Percentiles rank a stretch among this genome's conserved stretches.
These are phyloP conservation scores for Cyberlindnera lachancei DNA, from an alignment of 805 yeast species.

Conservation along the genomic window DNA sequence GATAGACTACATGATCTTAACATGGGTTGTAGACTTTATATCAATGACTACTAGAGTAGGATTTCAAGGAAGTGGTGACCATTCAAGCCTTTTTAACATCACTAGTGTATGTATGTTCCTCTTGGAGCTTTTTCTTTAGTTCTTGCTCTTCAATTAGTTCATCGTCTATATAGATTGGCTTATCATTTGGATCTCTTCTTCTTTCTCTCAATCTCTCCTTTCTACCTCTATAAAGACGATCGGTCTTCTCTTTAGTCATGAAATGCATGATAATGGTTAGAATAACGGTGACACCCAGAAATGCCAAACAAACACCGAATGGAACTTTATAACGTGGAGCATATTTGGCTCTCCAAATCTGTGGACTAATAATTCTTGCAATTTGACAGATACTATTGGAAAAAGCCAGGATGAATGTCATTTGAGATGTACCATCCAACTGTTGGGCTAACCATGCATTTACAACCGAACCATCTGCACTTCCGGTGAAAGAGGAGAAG, in stretches of 20 bases:
- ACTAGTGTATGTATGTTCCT: too few species aligned
- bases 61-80: too few species aligned
- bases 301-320: conserved; percentile 7
- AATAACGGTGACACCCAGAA: conserved; percentile 3
- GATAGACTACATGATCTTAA: too few species aligned
- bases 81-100: too few species aligned
- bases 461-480: conserved; percentile 9
- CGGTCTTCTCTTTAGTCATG: neutral
- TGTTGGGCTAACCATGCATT: conserved; percentile 7
- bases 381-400: conserved; percentile 7
- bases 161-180: conserved; percentile 2
- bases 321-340: conserved; percentile 5
- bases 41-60: too few species aligned
- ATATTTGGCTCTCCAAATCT: conserved; percentile 5
- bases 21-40: too few species aligned
- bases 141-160: too few species aligned
- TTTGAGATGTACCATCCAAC: conserved; percentile 6
- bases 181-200: neutral
- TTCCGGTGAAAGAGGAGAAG: conserved; percentile 4
- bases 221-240: neutral
- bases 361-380: conserved; percentile 13
- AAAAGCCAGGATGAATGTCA: conserved; percentile 6
- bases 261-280: neutral
- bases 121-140: too few species aligned
- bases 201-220: conserved; percentile 1